Conservation (phyloP, 768 basidiomycete genomes). For the Crassisporium funariophilum region DNA sequence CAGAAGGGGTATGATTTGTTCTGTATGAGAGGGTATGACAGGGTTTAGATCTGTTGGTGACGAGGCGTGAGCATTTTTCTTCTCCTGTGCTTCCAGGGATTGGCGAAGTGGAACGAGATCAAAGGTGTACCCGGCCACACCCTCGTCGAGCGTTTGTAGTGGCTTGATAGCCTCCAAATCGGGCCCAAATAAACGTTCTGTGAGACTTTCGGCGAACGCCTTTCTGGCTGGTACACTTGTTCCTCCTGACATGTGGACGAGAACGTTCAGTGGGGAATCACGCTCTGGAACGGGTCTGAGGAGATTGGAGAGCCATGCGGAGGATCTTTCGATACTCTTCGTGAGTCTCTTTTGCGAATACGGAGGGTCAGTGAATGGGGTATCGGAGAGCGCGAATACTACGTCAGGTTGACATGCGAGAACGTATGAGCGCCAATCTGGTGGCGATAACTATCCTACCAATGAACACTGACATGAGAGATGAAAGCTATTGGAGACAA, state of each 20-base stretch:
- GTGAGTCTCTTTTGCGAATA: constrained; percentile 78
- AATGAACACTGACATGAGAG: background rate
- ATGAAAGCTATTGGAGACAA: constrained; percentile 10
- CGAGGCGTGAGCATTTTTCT: constrained; percentile 3
- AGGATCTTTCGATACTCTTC: constrained; percentile 73
- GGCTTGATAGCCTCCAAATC: constrained; percentile 56
- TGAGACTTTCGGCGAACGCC: constrained; percentile 61
- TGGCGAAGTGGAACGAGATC: constrained; percentile 57
- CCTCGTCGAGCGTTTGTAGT: constrained; percentile 62
- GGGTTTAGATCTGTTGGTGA: constrained; percentile 9
- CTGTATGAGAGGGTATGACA: constrained; percentile 10
- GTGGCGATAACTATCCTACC: constrained; percentile 59
- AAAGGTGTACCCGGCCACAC: constrained; percentile 68
- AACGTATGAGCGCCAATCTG: constrained; percentile 58
- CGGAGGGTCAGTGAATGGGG: constrained; percentile 62
- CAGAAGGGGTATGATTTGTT: constrained; percentile 44
- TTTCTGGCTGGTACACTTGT: constrained; percentile 55
- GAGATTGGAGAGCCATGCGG: constrained; percentile 61
- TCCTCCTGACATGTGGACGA: constrained; percentile 74
- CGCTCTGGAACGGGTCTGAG: constrained; percentile 36
- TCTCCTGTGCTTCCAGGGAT: constrained; percentile 29
- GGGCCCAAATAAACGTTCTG: constrained; percentile 55
- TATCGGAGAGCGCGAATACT: constrained; percentile 71
- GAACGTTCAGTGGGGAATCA: constrained; percentile 42
- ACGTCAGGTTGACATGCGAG: constrained; percentile 65